Percentiles rank a stretch among this genome's conserved stretches.
Conservation (phyloP, 2,329 filamentous ascomycete species). For the Penicillium crustosum region DNA sequence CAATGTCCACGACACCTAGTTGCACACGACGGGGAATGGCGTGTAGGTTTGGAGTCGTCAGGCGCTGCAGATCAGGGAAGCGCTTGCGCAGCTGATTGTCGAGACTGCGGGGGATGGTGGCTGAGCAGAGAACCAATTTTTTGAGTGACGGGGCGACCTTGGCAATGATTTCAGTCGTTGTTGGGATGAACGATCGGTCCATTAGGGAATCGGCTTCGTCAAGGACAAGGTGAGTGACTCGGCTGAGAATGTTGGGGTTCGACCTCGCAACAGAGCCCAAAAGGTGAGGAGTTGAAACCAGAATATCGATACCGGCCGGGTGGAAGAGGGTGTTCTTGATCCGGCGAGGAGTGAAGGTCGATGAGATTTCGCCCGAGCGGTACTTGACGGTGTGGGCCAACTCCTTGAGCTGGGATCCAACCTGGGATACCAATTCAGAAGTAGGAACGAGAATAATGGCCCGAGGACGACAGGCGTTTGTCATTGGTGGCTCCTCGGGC, state of each 20-base stretch:
- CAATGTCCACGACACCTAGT: constrained; percentile 86
- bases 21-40: constrained; percentile 93
- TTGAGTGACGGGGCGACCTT: constrained; percentile 76
- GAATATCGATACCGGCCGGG: constrained; percentile 75
- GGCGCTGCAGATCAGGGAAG: constrained; percentile 78
- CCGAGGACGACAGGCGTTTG: constrained; percentile 72
- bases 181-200: constrained; percentile 85
- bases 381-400: constrained; percentile 86
- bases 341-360: constrained; percentile 70
- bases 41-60: constrained; percentile 94
- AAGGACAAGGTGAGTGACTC: constrained; percentile 81
- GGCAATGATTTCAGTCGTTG: constrained; percentile 80
- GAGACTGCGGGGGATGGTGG: constrained; percentile 87
- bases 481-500: constrained; percentile 60
- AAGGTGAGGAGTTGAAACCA: constrained; percentile 86
- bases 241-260: constrained; percentile 89
- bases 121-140: constrained; percentile 89
- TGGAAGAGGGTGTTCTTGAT: constrained; percentile 85
- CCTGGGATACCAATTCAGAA: constrained; percentile 85
- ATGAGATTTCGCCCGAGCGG: constrained; percentile 78
- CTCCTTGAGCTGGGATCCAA: constrained; percentile 75
- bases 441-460: constrained; percentile 88
- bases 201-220: constrained; percentile 97
- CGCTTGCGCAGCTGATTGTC: constrained; percentile 79
- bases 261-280: constrained; percentile 82